Base-by-base conservation (phyloP, 2,329 filamentous ascomycete genomes). In the Blastomyces parvus region DNA sequence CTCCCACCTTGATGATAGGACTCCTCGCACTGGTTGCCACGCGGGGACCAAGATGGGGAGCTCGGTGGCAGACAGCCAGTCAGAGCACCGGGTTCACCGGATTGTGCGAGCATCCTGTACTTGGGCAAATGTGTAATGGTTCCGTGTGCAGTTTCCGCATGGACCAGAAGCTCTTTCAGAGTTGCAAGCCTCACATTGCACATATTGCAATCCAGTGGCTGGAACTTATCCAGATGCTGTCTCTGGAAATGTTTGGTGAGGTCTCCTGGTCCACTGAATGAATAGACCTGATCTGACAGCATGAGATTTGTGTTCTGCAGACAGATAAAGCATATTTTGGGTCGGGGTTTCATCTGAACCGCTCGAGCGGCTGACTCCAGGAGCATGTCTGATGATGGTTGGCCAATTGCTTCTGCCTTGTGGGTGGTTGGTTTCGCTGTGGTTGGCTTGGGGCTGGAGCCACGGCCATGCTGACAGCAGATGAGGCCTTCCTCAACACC, bases 171-270 rank as follows among this genome's bases (percentile, higher is more conserved):
- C 27, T 58, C 17, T 58, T 38, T 58, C 25, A 58, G 33, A 17
- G 33, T 58, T 44, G 7, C 27, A 5, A 58, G 33, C 3, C 33
- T 40, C 56, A 58, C 17, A 3, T 44, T 38, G 56, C 56, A 58
- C 7, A 42, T 58, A 25, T 44, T 17, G 5, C 36, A 58, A 36
- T 44, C 1, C 56, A 58, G 40, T 4, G 19, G 1, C 33, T 22
- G 33, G 2, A 58, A 58, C 56, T 58, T 42, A 33, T 58, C 8
- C 33, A 58, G 14, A 58, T 58, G 17, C 22, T 14, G 2, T 3
- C 56, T 42, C 33, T 58, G 56, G 11, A 40, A 58, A 38, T 58
- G 56, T 58, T 58, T 58, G 19, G 17, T 58, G 17, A 58, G 56
- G 1, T 57, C 30, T 14, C 30, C 30, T 38, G 30, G 30, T 57